Evolutionary conservation across 1,284 basidiomycete genomes (phyloP).

Genomic region (Papiliotrema laurentii): DNA sequence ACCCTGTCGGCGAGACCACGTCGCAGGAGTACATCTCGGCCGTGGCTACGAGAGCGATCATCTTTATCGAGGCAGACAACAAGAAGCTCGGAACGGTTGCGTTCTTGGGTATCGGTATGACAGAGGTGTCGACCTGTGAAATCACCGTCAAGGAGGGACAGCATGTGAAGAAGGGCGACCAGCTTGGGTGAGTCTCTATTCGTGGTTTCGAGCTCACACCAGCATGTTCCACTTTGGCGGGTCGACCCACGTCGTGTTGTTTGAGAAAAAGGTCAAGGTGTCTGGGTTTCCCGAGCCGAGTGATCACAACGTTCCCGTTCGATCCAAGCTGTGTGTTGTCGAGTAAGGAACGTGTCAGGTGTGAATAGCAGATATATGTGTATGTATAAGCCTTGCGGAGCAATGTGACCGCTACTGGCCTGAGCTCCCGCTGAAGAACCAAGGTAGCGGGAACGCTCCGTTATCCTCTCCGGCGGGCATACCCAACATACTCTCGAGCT

Average conservation of each 20-base stretch:
- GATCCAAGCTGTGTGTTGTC: conserved; percentile 29
- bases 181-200: conserved; percentile 46
- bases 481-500: not conserved
- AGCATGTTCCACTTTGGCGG: conserved; percentile 56
- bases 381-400: too few relatives aligned
- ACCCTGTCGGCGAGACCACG: conserved; percentile 33
- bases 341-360: not conserved
- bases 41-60: conserved; percentile 52
- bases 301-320: conserved; percentile 39
- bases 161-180: conserved; percentile 51
- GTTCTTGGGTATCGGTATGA: conserved; percentile 57
- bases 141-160: conserved; percentile 43
- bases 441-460: not conserved
- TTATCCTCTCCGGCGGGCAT: not conserved
- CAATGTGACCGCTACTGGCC: too few relatives aligned
- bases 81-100: conserved; percentile 53
- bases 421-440: not conserved
- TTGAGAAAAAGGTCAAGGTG: conserved; percentile 45
- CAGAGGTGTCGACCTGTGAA: conserved; percentile 57
- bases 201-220: not conserved
- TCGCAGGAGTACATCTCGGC: conserved; percentile 47
- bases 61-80: conserved; percentile 57
- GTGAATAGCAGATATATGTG: too few relatives aligned
- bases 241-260: conserved; percentile 52
- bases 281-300: conserved; percentile 34